Base-by-base conservation (phyloP, 1,139 yeast genomes). In the Pichia sp. region DNA sequence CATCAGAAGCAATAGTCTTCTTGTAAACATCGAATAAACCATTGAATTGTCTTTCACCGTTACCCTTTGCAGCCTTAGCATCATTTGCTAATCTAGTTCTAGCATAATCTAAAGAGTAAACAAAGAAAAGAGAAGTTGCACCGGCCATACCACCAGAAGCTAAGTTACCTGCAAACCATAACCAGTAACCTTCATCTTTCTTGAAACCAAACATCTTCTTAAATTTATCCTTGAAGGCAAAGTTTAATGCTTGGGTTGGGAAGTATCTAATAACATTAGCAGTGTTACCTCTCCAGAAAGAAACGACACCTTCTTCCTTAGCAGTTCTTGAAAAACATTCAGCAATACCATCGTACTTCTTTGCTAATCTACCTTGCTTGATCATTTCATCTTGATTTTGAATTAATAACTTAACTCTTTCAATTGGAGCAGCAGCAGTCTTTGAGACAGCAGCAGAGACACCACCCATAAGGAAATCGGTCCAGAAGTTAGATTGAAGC, bases 281-380 rank as follows among this genome's bases (percentile, higher is more conserved):
- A 55, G 88, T 80, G 84, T 82, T 82, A 73, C 89, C 89, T 76
- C 88, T 78, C 89, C 89, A 82, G 79, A 82, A 79, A 53, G 88
- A 71, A 54, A 71, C 72, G 54, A 80, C 62, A 72, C 89, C 89
- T 73, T 82, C 89, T 56, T 80, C 82, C 54, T 79, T 76, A 57
- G 82, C 76, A 58, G 88, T 82, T 69, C 88, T 80, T 63, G 68
- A 73, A 84, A 82, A 82, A 70, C 85, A 79, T 66, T 82, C 88
- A 55, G 59, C 69, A 60, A 82, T 82, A 74, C 89, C 89, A 56
- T 68, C 73, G 78, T 82, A 82, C 62, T 72, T 77, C 62, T 66
- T 73, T 55, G 78, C 72, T 60, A 82, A 77, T 73, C 87, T 84
- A 63, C 88, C 88, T 72, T 80, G 86, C 77, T 82, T 82, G 71